Evolutionary conservation across 164 flowering plant genomes (phyloP), one percentile per base, ranked within the genome.

Genomic region (Piper betle): DNA sequence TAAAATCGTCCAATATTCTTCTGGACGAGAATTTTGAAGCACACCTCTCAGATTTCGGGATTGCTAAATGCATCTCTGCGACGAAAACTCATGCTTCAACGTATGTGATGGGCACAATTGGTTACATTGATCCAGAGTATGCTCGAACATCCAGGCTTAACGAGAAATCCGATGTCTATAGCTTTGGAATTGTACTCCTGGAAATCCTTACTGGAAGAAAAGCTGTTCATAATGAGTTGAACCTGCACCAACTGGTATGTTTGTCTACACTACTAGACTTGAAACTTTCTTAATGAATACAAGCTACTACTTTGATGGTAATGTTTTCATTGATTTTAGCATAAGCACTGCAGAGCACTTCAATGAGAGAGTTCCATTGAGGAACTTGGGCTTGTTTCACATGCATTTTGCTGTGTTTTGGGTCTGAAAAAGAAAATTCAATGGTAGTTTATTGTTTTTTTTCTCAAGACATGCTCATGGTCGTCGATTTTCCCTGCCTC

Each of bases 61-160:
- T 84, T 66, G 98, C 97, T 4, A 93, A 84, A 71, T 68, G 79
- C 72, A 78, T 93, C 43, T 76, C 94, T 4, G 48, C 85, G 18
- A 63, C 88, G 0, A 87, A 83, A 67, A 74, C 90, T 10, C 91
- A 93, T 74, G 85, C 97, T 4, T 90, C 97, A 6, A 93, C 97
- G 4, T 83, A 64, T 70, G 90, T 93, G 59, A 72, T 93, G 67
- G 97, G 98, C 33, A 93, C 98, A 37, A 87, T 93, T 52, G 97
- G 98, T 50, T 93, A 93, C 69, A 93, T 93, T 52, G 98, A 93
- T 50, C 98, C 98, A 0, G 98, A 87, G 64, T 93, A 93, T 78
- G 98, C 98, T 8, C 71, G 88, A 9, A 93, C 96, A 52, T 87
- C 96, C 19, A 70, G 92, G 19, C 78, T 93, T 0, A 93, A 64